A percentile compares a stretch with the other conserved stretches of the same genome.
phyloP scores from a whole-genome alignment of 1,284 basidiomycete species.

The Tylopilus orsonianus region DNA sequence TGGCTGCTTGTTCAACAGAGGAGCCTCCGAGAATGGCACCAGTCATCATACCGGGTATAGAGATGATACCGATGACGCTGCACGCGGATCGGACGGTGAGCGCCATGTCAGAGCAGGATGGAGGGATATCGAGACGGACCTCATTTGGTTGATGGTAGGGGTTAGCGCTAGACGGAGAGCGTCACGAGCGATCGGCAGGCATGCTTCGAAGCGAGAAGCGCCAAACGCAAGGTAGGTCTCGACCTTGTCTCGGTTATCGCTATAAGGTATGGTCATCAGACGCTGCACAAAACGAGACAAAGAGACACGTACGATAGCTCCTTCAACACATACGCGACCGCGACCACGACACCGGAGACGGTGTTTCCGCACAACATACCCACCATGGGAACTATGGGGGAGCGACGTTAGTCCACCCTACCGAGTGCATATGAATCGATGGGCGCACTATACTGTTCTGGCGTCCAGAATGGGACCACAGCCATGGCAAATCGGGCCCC shows the following conservation, averaged over 20 bases:
- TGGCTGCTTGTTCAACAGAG: slow-evolving; percentile 79
- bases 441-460: slow-evolving; percentile 72
- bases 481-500: slow-evolving; percentile 79
- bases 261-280: slow-evolving; percentile 28
- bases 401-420: background rate
- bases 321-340: slow-evolving; percentile 62
- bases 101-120: background rate
- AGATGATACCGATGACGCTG: slow-evolving; percentile 79
- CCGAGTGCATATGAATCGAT: slow-evolving; percentile 3
- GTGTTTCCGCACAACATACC: slow-evolving; percentile 88
- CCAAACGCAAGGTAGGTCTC: slow-evolving; percentile 85
- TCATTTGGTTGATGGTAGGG: slow-evolving; percentile 84
- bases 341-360: slow-evolving; percentile 72
- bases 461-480: slow-evolving; percentile 76
- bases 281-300: background rate
- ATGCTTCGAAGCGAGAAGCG: slow-evolving; percentile 77
- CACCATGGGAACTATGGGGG: slow-evolving; percentile 69
- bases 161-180: slow-evolving; percentile 77
- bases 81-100: background rate
- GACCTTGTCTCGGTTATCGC: slow-evolving; percentile 79
- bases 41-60: slow-evolving; percentile 82
- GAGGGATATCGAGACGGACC: slow-evolving; percentile 43
- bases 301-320: slow-evolving; percentile 55
- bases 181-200: slow-evolving; percentile 71
- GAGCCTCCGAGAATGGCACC: slow-evolving; percentile 85